Evolutionary conservation across 805 yeast genomes (phyloP).

Genomic region (Zygosaccharomyces rouxii): DNA sequence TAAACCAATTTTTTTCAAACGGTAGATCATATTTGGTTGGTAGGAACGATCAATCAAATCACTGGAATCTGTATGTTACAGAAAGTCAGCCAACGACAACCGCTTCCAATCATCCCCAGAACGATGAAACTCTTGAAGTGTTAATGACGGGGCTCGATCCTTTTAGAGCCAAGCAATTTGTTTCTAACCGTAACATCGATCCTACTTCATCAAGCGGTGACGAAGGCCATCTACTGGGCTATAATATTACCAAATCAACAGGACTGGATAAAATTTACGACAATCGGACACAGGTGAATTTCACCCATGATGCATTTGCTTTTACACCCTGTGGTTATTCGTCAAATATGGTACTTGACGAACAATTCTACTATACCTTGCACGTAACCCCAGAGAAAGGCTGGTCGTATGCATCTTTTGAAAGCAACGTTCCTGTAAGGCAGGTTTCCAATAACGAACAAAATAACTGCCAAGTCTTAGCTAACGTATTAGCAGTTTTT

Average conservation of each 20-base stretch:
- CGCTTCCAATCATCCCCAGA: constrained; percentile 7
- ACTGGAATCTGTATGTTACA: constrained; percentile 84
- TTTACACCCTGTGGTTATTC: constrained; percentile 95
- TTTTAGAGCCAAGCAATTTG: constrained; percentile 53
- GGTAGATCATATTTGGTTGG: constrained; percentile 78
- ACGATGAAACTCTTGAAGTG: constrained; percentile 79
- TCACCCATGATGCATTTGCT: constrained; percentile 79
- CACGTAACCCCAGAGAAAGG: constrained; percentile 93
- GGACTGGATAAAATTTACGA: constrained; percentile 60
- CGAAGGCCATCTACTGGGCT: constrained; percentile 76
- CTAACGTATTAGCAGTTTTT: constrained; percentile 58
- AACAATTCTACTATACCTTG: constrained; percentile 68
- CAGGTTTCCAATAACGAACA: constrained; percentile 35
- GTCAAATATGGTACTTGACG: constrained; percentile 70
- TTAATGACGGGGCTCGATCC: constrained; percentile 82
- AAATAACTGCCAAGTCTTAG: constrained; percentile 51
- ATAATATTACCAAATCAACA: constrained; percentile 57
- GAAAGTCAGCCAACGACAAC: constrained; percentile 34
- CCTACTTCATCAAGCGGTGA: constrained; percentile 22
- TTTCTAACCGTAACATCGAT: constrained; percentile 17
- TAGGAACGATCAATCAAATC: constrained; percentile 63
- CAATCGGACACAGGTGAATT: constrained; percentile 23
- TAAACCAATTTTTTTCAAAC: constrained; percentile 58
- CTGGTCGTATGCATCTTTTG: constrained; percentile 96
- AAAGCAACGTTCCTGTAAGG: constrained; percentile 66